Conservation (phyloP, 257 asterid species). For the Przewalskia tangutica region DNA sequence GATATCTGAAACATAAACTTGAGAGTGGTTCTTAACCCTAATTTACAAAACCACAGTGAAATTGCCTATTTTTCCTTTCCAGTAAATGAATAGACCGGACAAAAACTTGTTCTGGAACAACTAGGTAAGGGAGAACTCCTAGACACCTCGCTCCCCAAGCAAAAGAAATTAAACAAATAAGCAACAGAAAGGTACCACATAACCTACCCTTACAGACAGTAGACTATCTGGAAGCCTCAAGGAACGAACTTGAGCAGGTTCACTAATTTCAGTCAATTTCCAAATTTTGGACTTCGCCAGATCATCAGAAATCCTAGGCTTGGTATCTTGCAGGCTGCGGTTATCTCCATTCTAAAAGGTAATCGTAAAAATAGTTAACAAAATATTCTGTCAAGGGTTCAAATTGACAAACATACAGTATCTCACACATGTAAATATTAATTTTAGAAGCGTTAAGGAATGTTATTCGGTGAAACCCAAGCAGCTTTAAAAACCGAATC, state of each 20-base stretch:
- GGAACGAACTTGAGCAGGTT: constrained; percentile 45
- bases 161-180: background rate
- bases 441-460: background rate
- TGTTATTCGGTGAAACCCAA: background rate
- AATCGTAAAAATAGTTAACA: background rate
- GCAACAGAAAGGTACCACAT: background rate
- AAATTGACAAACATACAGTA: background rate
- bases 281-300: constrained; percentile 41
- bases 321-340: constrained; percentile 31
- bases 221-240: constrained; percentile 49
- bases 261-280: constrained; percentile 46
- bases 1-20: background rate
- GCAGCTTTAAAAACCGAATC: background rate
- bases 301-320: constrained; percentile 38
- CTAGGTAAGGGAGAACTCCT: background rate
- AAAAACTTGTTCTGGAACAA: background rate
- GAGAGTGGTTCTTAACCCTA: background rate
- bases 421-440: background rate
- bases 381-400: background rate
- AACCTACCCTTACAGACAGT: constrained; percentile 37
- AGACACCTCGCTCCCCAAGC: background rate
- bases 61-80: background rate
- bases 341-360: constrained; percentile 33
- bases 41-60: background rate
- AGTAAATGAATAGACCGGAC: background rate